Evolutionary conservation across 148 eudicot species (phyloP).

Genomic region (Mesembryanthemum crystallinum): DNA sequence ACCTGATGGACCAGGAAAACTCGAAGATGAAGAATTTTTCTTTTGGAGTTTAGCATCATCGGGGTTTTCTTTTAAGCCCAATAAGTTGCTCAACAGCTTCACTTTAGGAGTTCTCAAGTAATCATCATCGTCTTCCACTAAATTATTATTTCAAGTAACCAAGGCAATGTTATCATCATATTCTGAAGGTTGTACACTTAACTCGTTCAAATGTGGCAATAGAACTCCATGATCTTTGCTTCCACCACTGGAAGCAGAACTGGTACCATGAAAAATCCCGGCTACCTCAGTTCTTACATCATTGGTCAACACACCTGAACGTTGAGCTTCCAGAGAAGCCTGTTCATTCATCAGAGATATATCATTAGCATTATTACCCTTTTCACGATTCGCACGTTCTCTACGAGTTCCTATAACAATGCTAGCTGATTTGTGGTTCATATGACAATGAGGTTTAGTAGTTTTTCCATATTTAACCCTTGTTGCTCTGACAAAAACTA

Average conservation of each 20-base stretch:
- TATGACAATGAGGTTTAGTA: conserved; percentile 12
- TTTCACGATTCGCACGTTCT: conserved; percentile 7
- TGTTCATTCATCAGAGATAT: background rate
- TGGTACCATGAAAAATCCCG: background rate
- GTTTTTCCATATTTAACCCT: conserved; percentile 19
- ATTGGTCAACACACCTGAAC: conserved; percentile 2
- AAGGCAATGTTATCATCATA: conserved; percentile 26
- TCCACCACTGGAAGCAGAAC: background rate
- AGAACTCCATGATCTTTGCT: conserved; percentile 12
- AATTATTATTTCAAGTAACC: too few relatives aligned
- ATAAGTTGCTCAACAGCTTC: conserved; percentile 57
- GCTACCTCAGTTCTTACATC: conserved; percentile 4
- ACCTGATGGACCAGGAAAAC: conserved; percentile 8
- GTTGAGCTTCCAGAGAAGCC: conserved; percentile 4
- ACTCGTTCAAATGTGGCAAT: conserved; percentile 31
- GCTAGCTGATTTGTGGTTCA: conserved; percentile 17
- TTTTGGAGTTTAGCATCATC: conserved; percentile 19
- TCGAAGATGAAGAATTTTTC: conserved; percentile 20
- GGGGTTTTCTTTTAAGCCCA: conserved; percentile 28
- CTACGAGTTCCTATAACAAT: conserved; percentile 11
- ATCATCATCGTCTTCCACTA: conserved; percentile 43
- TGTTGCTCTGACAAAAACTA: conserved; percentile 23
- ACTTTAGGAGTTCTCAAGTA: conserved; percentile 42
- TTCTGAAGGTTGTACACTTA: conserved; percentile 34
- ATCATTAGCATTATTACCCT: background rate